Conservation (phyloP, 1,284 basidiomycete genomes). For the Cronartium quercuum region DNA sequence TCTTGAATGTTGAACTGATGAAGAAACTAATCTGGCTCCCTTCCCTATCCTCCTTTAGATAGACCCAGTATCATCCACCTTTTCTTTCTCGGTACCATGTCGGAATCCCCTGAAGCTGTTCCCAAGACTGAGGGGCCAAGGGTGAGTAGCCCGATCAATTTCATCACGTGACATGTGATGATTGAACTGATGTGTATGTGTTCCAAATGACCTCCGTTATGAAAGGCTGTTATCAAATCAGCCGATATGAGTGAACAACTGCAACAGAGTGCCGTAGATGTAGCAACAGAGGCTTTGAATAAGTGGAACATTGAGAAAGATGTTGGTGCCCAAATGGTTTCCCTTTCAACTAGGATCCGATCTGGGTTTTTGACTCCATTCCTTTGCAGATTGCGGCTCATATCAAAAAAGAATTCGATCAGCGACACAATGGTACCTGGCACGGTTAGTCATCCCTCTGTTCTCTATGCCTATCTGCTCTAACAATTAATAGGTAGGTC, state of each 20-base stretch:
- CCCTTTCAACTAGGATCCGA: neutral
- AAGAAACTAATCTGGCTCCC: no score
- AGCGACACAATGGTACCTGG: slow-evolving; percentile 29
- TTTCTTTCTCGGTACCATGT: neutral
- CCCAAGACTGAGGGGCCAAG: slow-evolving; percentile 13
- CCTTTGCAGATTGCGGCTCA: slow-evolving; percentile 22
- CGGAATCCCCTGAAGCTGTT: slow-evolving; percentile 11
- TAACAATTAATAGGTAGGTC: no score
- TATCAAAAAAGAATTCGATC: slow-evolving; percentile 36
- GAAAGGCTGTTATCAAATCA: slow-evolving; percentile 26
- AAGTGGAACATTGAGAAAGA: slow-evolving; percentile 39
- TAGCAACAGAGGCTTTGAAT: slow-evolving; percentile 27
- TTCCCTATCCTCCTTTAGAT: no score
- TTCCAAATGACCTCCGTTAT: neutral
- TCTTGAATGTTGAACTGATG: no score
- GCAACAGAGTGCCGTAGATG: slow-evolving; percentile 26
- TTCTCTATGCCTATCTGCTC: neutral
- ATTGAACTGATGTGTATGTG: neutral
- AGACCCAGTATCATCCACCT: neutral
- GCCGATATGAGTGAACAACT: slow-evolving; percentile 35
- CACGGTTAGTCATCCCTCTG: slow-evolving; percentile 20
- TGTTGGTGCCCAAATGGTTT: neutral
- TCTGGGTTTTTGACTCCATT: neutral
- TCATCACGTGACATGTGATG: neutral
- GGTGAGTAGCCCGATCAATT: neutral